Base-by-base conservation (phyloP, 345 rosid genomes). In the Camelina neglecta region DNA sequence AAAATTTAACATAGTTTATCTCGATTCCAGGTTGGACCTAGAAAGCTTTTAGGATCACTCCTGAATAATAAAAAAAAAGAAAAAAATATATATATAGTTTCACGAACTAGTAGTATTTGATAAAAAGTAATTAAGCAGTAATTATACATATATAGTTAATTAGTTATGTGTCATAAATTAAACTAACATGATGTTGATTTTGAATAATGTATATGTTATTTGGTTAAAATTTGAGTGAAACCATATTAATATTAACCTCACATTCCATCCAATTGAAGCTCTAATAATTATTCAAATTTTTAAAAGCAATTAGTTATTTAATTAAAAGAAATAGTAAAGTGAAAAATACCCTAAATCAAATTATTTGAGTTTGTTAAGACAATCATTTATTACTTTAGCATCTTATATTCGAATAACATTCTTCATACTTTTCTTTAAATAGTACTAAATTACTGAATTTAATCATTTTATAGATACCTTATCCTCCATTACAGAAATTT, bases 331-430 rank as follows among this genome's bases (percentile, higher is more conserved):
- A 24, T 4, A 44, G 2, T 63, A 63, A 63, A 44, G 57, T 18
- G 4, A 13, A 59, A 59, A 16, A 31, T 65, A 48, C 26, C 44
- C 57, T 9, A 44, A 44, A 26, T 45, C 6, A 20, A 11, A 50
- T 66, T 1, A 49, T 7, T 67, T 4, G 42, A 55, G 10, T 24
- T n/a, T n/a, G 18, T 11, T 64, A 26, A 55, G 39, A 15, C 68
- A 44, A 63, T 24, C 68, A 63, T 64, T 64, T 8, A 45, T 26
- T 35, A 56, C 54, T 63, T 73, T 18, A 11, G 44, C 11, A 60
- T 62, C 41, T 42, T 7, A 26, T 59, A 67, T 60, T 60, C 79
- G 79, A 76, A 61, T 69, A 61, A 23, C 74, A 54, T 69, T 61
- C 75, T 69, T 61, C 36, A 29, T 44, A 75, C 74, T 42, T 75